Base-by-base conservation (phyloP, 78 protist genomes). In the Dictyostelium intermedium region DNA sequence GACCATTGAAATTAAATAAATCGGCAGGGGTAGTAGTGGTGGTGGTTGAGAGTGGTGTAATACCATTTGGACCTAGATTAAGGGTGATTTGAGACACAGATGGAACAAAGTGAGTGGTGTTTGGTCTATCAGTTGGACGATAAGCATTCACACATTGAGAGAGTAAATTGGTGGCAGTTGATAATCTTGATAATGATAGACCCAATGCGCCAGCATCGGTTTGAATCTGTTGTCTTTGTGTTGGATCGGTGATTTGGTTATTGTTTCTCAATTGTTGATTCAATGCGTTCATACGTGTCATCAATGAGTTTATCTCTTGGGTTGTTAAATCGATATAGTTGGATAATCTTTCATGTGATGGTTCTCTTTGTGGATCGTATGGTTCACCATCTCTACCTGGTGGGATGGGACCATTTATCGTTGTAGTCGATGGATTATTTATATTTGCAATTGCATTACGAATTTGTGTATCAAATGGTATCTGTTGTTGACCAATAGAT, bases 191-290 rank as follows among this genome's bases (percentile, higher is more conserved):
- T 61, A 63, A 89, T 23, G 73, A 53, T 32, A 7, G 34, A 3
- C 66, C 39, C 8, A 89, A 6, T 14, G 72, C 20, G 1, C 56
- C 25, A n/a, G 77, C 56, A 37, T 78, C 78, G 1, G 66, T 7
- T 80, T 89, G 94, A n/a, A 89, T 39, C 27, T 80, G 87, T 34
- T 80, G 87, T 78, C 94, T 60, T 70, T 66, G 39, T 3, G 35
- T 13, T 25, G 53, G 82, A 27, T 89, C 87, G 9, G 85, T 80
- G 20, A 89, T 56, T 20, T 39, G 47, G 14, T 76, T 63, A 14
- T 89, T 70, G 23, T 89, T 80, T 45, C 66, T 60, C 13, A 89
- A 30, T 14, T 20, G 32, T 8, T 47, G 25, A 18, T 43, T 63
- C 1, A 81, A 53, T 32, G 47, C 47, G 11, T 47, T 81, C 27